Evolutionary conservation across 176 grass and related monocot genomes (phyloP).

Genomic region (Bolboschoenus planiculmis): DNA sequence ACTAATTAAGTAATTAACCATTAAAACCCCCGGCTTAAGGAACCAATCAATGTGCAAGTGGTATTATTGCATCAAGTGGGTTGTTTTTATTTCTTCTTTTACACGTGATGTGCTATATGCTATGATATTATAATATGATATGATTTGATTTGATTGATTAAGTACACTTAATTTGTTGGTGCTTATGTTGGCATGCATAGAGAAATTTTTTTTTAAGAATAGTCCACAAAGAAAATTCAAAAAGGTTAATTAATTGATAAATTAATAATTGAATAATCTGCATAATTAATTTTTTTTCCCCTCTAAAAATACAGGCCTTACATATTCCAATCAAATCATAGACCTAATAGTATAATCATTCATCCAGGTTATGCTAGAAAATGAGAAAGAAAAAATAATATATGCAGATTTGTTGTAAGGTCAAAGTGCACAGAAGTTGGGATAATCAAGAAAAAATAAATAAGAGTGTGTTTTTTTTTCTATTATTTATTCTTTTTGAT

Average conservation of each 20-base stretch:
- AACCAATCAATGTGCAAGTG: constrained; percentile 31
- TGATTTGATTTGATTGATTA: background rate
- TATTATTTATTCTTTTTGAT: background rate
- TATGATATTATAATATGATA: too few relatives aligned
- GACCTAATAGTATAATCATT: background rate
- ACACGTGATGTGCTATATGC: background rate
- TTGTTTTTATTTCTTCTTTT: background rate
- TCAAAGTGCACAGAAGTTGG: background rate
- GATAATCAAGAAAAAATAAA: too few relatives aligned
- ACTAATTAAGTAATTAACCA: too few relatives aligned
- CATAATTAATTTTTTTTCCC: background rate
- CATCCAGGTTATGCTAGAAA: background rate
- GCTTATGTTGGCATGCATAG: constrained; percentile 15
- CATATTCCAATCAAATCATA: background rate
- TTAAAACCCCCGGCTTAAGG: constrained; percentile 22
- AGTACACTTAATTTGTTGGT: background rate
- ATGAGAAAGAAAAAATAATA: background rate
- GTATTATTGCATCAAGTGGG: constrained; percentile 18
- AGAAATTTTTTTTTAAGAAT: background rate
- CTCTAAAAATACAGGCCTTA: background rate
- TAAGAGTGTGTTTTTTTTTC: too few relatives aligned
- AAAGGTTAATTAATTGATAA: too few relatives aligned
- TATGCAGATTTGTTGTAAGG: background rate
- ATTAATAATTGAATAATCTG: too few relatives aligned
- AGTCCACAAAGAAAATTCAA: constrained; percentile 9